Base-by-base conservation (phyloP, 148 eudicot genomes). In the Arbutus unedo region DNA sequence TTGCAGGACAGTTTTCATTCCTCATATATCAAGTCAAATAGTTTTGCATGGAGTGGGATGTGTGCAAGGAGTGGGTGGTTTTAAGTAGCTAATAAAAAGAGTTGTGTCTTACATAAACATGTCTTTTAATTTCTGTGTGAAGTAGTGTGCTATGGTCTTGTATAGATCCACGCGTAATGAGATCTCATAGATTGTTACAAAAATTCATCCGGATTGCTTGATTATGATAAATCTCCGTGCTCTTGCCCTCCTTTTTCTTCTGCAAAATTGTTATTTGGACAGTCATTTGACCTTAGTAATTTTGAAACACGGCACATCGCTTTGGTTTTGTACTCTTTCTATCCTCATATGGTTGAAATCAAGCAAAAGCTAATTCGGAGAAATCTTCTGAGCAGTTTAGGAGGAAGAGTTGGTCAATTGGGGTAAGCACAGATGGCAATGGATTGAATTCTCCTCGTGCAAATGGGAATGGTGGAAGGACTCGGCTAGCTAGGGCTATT, bases 401-500 rank as follows among this genome's bases (percentile, higher is more conserved):
- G 64, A 54, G 79, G 79, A 31, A 53, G 7, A 47, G 55, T 77
- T 77, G 81, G 85, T 53, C 76, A 51, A 67, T 83, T 59, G 77
- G 19, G 64, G 77, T 75, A 81, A 83, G 55, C 48, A 38, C 21
- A 18, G 81, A 67, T 45, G 48, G 66, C 54, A 77, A 56, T 67
- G 80, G 76, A 41, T 68, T 53, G 15, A 43, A 51, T 60, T 74
- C 85, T 25, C 47, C 85, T 83, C n/a, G 19, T 4, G 47, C 13
- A 4, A 77, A 82, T 67, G 57, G 54, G 45, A 66, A 31, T 3
- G 70, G 38, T 53, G 72, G 85, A 14, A 67, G 62, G 41, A 76
- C 81, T 67, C 81, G 81, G 31, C 81, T 83, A 49, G 16, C 68
- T 41, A 66, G 66, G 60, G 38, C 60, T 2, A 50, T 83, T 41